Base-by-base conservation (phyloP, 805 yeast species). In the Scheffersomyces amazonensis region DNA sequence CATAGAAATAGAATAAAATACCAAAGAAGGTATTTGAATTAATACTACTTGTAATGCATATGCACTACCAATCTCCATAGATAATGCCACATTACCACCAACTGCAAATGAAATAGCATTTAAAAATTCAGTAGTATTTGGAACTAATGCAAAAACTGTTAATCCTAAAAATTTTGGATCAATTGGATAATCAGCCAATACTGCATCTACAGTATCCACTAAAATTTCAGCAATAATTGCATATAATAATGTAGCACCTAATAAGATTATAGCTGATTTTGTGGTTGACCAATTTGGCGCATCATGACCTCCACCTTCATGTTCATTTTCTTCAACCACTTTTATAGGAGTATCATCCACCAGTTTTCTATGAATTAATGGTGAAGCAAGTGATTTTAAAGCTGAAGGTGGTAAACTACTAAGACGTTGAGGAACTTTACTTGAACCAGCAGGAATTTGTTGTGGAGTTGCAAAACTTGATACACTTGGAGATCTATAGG, bases 41-140 rank as follows among this genome's bases (percentile, higher is more conserved):
- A 93, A 69, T 50, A 96, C 91, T 12, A 93, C 99, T 60, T 93
- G 99, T 42, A 93, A 71, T 0, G 96, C 99, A 58, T 93, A 93
- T 0, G 99, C 99, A 45, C 95, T 82, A 43, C 99, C 99, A 60
- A 93, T 93, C 58, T 93, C 99, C 96, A 93, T 87, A 2, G 96
- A 87, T 32, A 93, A 69, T 0, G 99, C 96, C 38, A 93, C 96
- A 49, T 93, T 93, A 1, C 99, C 99, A 50, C 91, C 81, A 49
- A 88, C 80, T 0, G 99, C 99, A 68, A 93, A 93, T 18, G 96
- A 89, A 40, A 93, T 90, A 52, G 98, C 99, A 62, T 93, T 93
- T 41, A 93, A 75, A 53, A 93, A 93, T 64, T 93, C 99, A 0
- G 99, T 93, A 5, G 98, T 88, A 55, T 90, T 93, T 10, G 99